Percentiles rank a stretch among this genome's conserved stretches.
Evolutionary conservation across 2,329 filamentous ascomycete genomes (phyloP).

Genomic region (Colletotrichum incanum): DNA sequence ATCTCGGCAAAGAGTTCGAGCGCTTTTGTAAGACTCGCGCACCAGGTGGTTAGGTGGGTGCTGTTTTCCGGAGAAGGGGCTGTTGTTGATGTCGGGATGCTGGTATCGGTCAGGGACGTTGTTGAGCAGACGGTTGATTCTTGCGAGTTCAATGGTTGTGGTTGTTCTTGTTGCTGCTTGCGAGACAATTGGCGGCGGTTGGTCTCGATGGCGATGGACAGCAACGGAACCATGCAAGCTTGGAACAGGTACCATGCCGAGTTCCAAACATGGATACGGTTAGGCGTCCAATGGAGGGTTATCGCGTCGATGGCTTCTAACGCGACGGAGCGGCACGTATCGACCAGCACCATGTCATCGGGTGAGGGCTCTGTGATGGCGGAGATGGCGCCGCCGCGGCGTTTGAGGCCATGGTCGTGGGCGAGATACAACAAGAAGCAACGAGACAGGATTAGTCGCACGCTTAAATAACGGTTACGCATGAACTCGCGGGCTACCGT

Average conservation of each 20-base stretch:
- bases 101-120: background rate
- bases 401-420: constrained; percentile 42
- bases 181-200: background rate
- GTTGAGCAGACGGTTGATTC: background rate
- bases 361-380: constrained; percentile 28
- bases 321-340: constrained; percentile 48
- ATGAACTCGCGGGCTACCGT: constrained; percentile 50
- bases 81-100: constrained; percentile 1
- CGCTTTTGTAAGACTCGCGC: constrained; percentile 47
- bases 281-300: constrained; percentile 52
- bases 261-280: constrained; percentile 52
- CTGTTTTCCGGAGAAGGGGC: background rate
- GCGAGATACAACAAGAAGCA: constrained; percentile 47
- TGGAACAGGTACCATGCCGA: constrained; percentile 53
- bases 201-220: constrained; percentile 49
- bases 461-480: constrained; percentile 51
- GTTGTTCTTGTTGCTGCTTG: background rate
- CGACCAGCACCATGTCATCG: constrained; percentile 46
- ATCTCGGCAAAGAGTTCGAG: constrained; percentile 49
- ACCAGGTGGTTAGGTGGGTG: constrained; percentile 41
- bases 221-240: constrained; percentile 50
- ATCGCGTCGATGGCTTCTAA: constrained; percentile 51
- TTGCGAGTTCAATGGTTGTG: background rate
- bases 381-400: constrained; percentile 36
- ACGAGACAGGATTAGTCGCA: constrained; percentile 48